Base-by-base conservation (phyloP, 768 basidiomycete genomes). In the Udeniomyces megalosporus region DNA sequence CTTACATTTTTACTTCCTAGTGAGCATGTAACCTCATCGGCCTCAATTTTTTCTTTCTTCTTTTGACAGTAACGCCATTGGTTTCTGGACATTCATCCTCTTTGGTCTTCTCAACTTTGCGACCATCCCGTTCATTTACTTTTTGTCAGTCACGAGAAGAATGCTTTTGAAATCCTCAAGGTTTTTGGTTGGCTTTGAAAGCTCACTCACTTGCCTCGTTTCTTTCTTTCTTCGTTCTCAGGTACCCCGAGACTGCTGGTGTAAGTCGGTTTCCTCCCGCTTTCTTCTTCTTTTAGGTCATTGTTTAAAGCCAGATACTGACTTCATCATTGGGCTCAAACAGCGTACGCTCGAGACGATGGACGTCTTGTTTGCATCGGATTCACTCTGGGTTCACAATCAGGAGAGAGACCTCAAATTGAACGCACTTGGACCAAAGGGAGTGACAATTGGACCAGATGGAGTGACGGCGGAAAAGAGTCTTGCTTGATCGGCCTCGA, bases 1-100 rank as follows among this genome's bases (percentile, higher is more conserved):
- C n/a, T n/a, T n/a, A n/a, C 61, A 63, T 62, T 34, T 62, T 59
- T 29, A 61, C 66, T 58, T 66, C 26, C 58, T 46, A 12, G 62
- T 68, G 47, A 64, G 63, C 46, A 15, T 26, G 10, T 53, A 20
- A 29, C 15, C n/a, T 46, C 35, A 22, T 26, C 28, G 26, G 8
- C 51, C 51, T 10, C 7, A 8, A 26, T 5, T 35, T 26, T 15
- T 22, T 53, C n/a, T 11, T 53, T 28, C 15, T 24, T 14, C 32
- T 49, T 14, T 28, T 24, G 17, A 35, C 48, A 3, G 6, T 34
- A 24, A 7, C 12, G 31, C 47, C 22, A n/a, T 26, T 32, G 44
- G 29, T 6, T 61, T 29, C 35, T 56, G 55, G 48, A 44, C 61
- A 17, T 64, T 64, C 62, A 50, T 64, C 29, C 44, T 64, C 29